A percentile compares a stretch with the other conserved stretches of the same genome.
Evolutionary conservation across 2,329 filamentous ascomycete genomes (phyloP).

Genomic region (Coniochaeta sp.): DNA sequence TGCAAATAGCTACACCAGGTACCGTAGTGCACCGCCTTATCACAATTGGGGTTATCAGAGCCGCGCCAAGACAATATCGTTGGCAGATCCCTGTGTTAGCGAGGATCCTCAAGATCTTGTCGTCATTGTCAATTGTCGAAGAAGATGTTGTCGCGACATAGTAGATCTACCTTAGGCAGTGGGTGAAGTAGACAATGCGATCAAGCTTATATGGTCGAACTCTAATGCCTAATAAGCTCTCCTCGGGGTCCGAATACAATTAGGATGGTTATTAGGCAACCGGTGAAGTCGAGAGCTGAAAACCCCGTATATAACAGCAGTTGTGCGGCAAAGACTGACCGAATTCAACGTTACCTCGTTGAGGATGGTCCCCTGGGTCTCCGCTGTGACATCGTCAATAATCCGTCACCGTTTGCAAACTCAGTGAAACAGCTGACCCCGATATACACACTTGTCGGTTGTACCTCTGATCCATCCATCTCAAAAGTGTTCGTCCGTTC

Average conservation of each 20-base stretch:
- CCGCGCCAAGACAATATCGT: not conserved
- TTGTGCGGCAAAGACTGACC: not conserved
- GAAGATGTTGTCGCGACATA: not conserved
- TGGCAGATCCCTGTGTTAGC: not conserved
- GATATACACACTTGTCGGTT: too few relatives aligned
- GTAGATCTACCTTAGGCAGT: not conserved
- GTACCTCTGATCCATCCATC: too few relatives aligned
- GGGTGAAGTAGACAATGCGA: not conserved
- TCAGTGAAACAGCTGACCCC: not conserved
- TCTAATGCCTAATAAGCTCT: not conserved
- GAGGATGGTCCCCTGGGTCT: not conserved
- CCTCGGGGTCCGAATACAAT: not conserved
- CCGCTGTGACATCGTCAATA: not conserved
- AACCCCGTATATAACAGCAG: not conserved
- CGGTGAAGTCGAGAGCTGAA: not conserved
- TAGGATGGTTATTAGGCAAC: not conserved
- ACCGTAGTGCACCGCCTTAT: not conserved
- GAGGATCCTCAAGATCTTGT: not conserved
- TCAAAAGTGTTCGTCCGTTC: too few relatives aligned
- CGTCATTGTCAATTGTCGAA: not conserved
- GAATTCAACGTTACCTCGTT: conserved; percentile 8
- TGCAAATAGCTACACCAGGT: too few relatives aligned
- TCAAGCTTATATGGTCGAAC: not conserved
- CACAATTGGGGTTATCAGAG: too few relatives aligned
- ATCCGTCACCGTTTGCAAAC: not conserved